Conservation (phyloP, 139 green algal genomes). For the Picochlorum costavermella region DNA sequence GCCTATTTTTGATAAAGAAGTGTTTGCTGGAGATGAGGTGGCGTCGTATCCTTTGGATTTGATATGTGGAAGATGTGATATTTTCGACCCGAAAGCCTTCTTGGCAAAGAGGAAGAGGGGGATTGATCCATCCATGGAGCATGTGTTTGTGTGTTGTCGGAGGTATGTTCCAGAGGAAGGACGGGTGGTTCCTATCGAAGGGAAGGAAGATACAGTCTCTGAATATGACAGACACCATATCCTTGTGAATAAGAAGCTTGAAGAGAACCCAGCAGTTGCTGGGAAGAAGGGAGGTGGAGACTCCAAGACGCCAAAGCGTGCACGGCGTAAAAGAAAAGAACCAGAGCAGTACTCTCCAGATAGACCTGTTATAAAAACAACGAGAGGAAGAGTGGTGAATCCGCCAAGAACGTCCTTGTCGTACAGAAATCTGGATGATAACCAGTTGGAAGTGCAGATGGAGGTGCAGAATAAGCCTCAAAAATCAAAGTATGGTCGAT, state of each 20-base stretch:
- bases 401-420: no score
- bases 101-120: neutral
- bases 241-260: neutral
- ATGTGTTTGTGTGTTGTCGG: slow-evolving; percentile 23
- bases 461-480: neutral
- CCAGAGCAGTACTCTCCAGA: neutral
- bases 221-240: neutral
- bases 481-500: slow-evolving; percentile 12
- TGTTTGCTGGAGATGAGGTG: slow-evolving; percentile 23
- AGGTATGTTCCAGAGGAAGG: slow-evolving; percentile 24
- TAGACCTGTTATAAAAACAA: neutral
- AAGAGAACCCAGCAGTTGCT: neutral
- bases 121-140: neutral
- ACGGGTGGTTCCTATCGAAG: slow-evolving; percentile 17
- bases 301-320: neutral
- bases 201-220: neutral
- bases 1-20: slow-evolving; percentile 9
- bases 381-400: neutral
- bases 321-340: neutral
- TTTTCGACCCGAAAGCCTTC: slow-evolving; percentile 7
- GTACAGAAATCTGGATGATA: no score
- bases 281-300: neutral
- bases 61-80: slow-evolving; percentile 20
- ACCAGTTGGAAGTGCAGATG: no score
- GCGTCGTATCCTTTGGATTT: slow-evolving; percentile 15